Base-by-base conservation (phyloP, 306 rosid species). In the Prunus campanulata region DNA sequence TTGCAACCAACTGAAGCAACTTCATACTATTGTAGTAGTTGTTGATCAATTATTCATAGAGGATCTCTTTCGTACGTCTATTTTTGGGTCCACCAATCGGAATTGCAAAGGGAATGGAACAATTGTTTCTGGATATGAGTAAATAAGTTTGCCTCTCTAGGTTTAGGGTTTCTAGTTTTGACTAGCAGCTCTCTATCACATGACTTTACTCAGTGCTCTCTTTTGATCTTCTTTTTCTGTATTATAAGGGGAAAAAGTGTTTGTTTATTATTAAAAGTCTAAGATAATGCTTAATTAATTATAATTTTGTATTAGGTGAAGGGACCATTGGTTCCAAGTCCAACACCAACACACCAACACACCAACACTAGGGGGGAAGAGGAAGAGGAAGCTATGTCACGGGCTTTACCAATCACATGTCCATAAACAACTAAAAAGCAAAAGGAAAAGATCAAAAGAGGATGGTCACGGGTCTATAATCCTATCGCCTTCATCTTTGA, bases 381-480 rank as follows among this genome's bases (percentile, higher is more conserved):
- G 22, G 54, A 0, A 13, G 10, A 66, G 24, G 39, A 56, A 56
- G 66, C 68, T 24, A 72, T 16, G 77, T 47, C 77, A 47, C 60
- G 60, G 68, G 52, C 50, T 25, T 52, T 2, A 30, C 35, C 51
- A 32, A 32, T 70, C 48, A 30, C 62, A 51, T 70, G 44, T 10
- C 27, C 18, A 22, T 42, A 57, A 42, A 59, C 42, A 56, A 59
- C 25, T 56, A 16, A 59, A 47, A 39, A 56, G 67, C 2, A 18
- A 20, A 71, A 4, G 46, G 14, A 6, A 39, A 39, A 39, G 2
- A 39, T 39, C 62, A 13, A 32, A 22, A 2, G 14, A 47, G 77
- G 30, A 2, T 57, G 77, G 29, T 73, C 77, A 11, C 77, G 77
- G 29, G 68, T 60, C 30, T 25, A 25, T 25, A 74, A 39, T 32